Percentiles rank a stretch among this genome's conserved stretches.
These are phyloP conservation scores for Candida argentea DNA, from an alignment of 805 yeast species.

Conservation along the genomic window DNA sequence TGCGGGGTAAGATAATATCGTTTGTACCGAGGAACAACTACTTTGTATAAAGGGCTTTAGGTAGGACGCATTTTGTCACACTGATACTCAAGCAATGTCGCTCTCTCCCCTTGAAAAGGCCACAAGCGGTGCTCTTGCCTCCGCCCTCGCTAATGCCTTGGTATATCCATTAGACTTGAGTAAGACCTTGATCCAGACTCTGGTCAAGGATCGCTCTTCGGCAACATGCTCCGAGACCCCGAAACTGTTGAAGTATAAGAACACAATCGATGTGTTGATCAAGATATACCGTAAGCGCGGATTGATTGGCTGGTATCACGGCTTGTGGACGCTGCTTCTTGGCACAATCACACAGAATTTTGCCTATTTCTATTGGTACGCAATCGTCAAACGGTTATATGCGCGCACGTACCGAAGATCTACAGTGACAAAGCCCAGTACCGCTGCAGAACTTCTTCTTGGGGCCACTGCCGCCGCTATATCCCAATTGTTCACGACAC, in stretches of 20 bases:
- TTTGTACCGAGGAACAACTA: no score
- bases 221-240: neutral
- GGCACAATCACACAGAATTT: conserved; percentile 74
- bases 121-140: conserved; percentile 73
- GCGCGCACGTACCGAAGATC: conserved; percentile 25
- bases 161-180: conserved; percentile 77
- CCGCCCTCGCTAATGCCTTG: conserved; percentile 65
- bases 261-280: conserved; percentile 51
- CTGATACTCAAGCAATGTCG: conserved; percentile 38
- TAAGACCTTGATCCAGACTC: conserved; percentile 71
- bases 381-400: conserved; percentile 52
- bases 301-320: conserved; percentile 59
- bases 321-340: conserved; percentile 53
- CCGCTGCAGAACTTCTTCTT: conserved; percentile 57
- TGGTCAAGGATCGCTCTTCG: conserved; percentile 22
- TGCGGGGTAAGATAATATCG: no score
- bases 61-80: no score
- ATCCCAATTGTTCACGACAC: conserved; percentile 71
- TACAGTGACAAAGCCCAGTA: conserved; percentile 34
- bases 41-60: no score
- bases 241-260: conserved; percentile 32
- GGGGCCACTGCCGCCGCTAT: conserved; percentile 80
- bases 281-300: conserved; percentile 55
- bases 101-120: conserved; percentile 70
- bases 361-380: conserved; percentile 83